Conservation (phyloP, 345 rosid species). For the Syzygium jambos region DNA sequence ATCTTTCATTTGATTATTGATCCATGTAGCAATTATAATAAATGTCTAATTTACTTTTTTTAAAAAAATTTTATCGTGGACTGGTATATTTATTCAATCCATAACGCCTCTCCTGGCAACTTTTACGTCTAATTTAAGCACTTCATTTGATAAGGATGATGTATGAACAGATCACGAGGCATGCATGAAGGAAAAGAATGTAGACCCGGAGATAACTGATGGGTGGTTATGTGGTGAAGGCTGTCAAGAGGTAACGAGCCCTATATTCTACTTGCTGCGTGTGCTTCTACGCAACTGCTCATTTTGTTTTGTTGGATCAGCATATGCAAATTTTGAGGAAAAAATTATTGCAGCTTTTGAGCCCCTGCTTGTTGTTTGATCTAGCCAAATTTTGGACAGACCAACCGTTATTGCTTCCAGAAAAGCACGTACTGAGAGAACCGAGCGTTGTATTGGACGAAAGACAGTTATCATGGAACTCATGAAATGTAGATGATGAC, state of each 20-base stretch:
- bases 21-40: background rate
- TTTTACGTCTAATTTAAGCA: background rate
- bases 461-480: background rate
- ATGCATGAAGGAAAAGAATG: constrained; percentile 38
- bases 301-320: background rate
- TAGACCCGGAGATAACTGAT: constrained; percentile 30
- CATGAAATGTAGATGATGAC: background rate
- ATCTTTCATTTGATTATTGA: background rate
- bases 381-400: background rate
- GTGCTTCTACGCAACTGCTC: background rate
- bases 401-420: background rate
- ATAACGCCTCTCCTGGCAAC: background rate
- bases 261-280: background rate
- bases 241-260: constrained; percentile 59
- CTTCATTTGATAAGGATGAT: background rate
- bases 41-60: background rate
- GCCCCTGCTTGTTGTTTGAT: background rate
- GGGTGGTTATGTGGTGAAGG: constrained; percentile 60
- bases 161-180: constrained; percentile 51
- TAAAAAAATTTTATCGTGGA: background rate
- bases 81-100: background rate
- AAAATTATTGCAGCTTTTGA: background rate
- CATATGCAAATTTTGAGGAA: background rate
- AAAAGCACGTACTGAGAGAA: background rate
- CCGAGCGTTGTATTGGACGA: background rate